Conservation (phyloP, 2,329 filamentous ascomycete genomes). For the Colletotrichum costaricense region DNA sequence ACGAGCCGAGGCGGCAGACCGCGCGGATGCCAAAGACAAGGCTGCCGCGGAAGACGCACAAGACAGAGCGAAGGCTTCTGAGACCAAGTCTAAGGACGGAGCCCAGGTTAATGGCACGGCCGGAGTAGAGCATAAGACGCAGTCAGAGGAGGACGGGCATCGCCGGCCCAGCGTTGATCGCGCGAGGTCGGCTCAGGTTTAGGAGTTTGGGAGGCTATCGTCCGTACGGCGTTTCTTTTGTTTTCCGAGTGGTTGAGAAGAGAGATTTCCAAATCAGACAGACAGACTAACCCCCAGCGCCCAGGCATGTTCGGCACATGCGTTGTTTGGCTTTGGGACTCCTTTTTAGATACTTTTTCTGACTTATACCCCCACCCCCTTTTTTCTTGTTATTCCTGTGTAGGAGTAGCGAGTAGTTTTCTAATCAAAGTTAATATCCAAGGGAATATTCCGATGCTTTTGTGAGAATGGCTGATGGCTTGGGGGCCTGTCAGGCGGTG, state of each 20-base stretch:
- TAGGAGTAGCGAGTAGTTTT: not conserved
- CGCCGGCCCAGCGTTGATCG: conserved; percentile 18
- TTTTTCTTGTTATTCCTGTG: not conserved
- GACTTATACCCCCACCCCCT: not conserved
- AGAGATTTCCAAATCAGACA: not conserved
- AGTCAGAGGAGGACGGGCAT: not conserved
- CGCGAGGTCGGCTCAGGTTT: conserved; percentile 12
- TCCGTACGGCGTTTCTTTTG: conserved; percentile 3
- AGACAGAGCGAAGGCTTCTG: not conserved
- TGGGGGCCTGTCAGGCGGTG: too few species aligned
- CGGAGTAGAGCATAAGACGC: not conserved
- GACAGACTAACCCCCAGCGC: not conserved
- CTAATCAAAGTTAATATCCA: not conserved
- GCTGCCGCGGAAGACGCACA: not conserved
- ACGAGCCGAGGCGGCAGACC: conserved; percentile 5
- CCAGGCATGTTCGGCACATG: not conserved
- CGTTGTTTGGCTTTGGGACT: not conserved
- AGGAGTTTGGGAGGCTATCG: not conserved
- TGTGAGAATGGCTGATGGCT: too few species aligned
- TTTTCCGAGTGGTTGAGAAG: not conserved
- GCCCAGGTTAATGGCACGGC: not conserved
- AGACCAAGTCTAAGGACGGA: not conserved
- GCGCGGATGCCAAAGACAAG: not conserved
- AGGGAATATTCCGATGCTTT: rapidly evolving
- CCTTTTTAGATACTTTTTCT: not conserved